Percentiles rank a stretch among this genome's conserved stretches.
Evolutionary conservation across 1,284 basidiomycete genomes (phyloP).

Genomic region (Sphagnurus paluster): DNA sequence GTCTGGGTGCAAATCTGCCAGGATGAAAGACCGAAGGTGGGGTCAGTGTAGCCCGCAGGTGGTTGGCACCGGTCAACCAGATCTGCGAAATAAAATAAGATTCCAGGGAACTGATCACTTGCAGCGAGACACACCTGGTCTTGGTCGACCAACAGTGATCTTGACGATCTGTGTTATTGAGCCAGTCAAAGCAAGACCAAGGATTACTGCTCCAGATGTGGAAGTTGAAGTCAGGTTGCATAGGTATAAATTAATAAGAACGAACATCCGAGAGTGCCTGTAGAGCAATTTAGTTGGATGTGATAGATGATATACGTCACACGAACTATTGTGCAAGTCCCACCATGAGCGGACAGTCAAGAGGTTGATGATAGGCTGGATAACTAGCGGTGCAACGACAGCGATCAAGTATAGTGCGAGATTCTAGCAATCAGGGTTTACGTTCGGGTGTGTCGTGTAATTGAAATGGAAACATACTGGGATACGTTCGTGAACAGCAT

Average conservation of each 20-base stretch:
- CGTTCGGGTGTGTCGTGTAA: not conserved
- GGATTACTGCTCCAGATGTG: conserved; percentile 52
- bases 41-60: conserved; percentile 59
- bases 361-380: conserved; percentile 70
- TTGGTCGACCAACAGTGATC: conserved; percentile 86
- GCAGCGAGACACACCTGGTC: conserved; percentile 58
- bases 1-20: conserved; percentile 80
- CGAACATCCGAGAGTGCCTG: conserved; percentile 66
- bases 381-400: conserved; percentile 63
- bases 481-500: conserved; percentile 81
- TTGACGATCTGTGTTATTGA: conserved; percentile 86
- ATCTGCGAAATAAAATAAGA: conserved; percentile 41
- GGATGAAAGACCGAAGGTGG: conserved; percentile 73
- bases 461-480: conserved; percentile 46
- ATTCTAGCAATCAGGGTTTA: conserved; percentile 35
- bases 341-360: conserved; percentile 78
- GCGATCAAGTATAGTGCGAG: conserved; percentile 68
- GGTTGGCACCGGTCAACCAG: conserved; percentile 86
- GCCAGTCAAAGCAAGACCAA: conserved; percentile 76
- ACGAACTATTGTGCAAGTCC: conserved; percentile 81
- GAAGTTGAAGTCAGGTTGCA: conserved; percentile 1
- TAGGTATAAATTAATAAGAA: conserved; percentile 17
- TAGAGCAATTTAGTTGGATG: conserved; percentile 3
- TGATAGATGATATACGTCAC: not conserved
- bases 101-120: not conserved